Evolutionary conservation across 2,329 filamentous ascomycete genomes (phyloP).

Genomic region (Talaromyces atroroseus): DNA sequence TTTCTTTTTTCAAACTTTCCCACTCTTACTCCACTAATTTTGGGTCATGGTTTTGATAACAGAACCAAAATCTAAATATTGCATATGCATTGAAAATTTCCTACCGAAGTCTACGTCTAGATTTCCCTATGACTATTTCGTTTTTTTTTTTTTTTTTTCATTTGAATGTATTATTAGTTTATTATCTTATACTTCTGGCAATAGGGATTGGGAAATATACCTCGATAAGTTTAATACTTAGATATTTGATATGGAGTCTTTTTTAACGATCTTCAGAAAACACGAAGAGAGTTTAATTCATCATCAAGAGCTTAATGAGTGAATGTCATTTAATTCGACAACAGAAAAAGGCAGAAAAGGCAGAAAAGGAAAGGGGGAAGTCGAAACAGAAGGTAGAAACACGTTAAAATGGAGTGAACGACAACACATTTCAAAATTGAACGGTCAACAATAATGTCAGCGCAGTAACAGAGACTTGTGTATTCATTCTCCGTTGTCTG

Average conservation of each 20-base stretch:
- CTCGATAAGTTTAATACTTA: not conserved
- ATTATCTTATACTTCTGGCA: not conserved
- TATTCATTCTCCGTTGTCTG: not conserved
- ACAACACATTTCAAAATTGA: not conserved
- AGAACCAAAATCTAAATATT: not conserved
- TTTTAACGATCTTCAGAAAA: too few species aligned
- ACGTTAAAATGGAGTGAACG: not conserved
- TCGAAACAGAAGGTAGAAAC: not conserved
- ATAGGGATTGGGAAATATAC: not conserved
- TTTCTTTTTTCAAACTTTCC: not conserved
- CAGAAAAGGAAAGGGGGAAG: not conserved
- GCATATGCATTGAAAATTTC: not conserved
- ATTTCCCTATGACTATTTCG: not conserved
- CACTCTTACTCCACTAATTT: not conserved
- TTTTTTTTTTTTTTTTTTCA: not conserved
- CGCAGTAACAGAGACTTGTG: not conserved
- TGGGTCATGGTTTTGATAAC: not conserved
- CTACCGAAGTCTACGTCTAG: too few species aligned
- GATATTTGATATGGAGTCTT: too few species aligned
- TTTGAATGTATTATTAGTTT: not conserved
- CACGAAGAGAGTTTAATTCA: too few species aligned
- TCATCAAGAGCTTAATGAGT: not conserved
- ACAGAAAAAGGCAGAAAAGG: too few species aligned
- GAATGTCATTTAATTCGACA: not conserved
- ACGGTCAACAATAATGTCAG: not conserved